Base-by-base conservation (phyloP, 2,329 filamentous ascomycete species). In the Lachnellula cervina region DNA sequence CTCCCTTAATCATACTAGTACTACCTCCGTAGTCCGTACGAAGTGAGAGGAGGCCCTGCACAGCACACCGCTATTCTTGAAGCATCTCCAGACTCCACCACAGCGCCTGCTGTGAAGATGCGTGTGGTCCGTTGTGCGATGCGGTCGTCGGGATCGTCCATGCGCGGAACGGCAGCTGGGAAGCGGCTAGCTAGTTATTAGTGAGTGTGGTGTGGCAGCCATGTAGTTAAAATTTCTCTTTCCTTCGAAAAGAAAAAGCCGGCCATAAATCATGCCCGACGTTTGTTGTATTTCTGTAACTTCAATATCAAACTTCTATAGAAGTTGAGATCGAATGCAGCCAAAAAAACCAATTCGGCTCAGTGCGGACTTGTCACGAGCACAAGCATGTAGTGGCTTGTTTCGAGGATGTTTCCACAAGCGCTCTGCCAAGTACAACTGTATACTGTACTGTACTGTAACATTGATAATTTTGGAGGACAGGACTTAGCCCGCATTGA, bases 21-120 rank as follows among this genome's bases (percentile, higher is more conserved):
- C n/a, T n/a, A n/a, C n/a, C n/a, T n/a, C n/a, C n/a, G n/a, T n/a
- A n/a, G n/a, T n/a, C n/a, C n/a, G n/a, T n/a, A n/a, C 2, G 9
- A 13, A 43, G 6, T 16, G n/a, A 11, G 2, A 19, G 40, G 19
- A 7, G 42, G 42, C 11, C n/a, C 21, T 23, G 25, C 38, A 21
- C 32, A 40, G 35, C 50, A 52, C 50, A 52, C 50, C 50, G 50
- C 48, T 50, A 16, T 52, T 44, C 42, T 4, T 44, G 19, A 23
- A 44, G 42, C 42, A 32, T 32, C 28, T 32, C 28, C 28, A 32
- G 28, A 45, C 50, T 46, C 50, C 42, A 44, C 42, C 23, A 21
- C 38, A 21, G 50, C 42, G 50, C 50, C 50, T 44, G 38, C 38
- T 23, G 19, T 38, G 32, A 17, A 13, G 38, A 9, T 28, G 35